A percentile compares a stretch with the other conserved stretches of the same genome.
Evolutionary conservation across 345 rosid species (phyloP).

Genomic region (Aegle marmelos): DNA sequence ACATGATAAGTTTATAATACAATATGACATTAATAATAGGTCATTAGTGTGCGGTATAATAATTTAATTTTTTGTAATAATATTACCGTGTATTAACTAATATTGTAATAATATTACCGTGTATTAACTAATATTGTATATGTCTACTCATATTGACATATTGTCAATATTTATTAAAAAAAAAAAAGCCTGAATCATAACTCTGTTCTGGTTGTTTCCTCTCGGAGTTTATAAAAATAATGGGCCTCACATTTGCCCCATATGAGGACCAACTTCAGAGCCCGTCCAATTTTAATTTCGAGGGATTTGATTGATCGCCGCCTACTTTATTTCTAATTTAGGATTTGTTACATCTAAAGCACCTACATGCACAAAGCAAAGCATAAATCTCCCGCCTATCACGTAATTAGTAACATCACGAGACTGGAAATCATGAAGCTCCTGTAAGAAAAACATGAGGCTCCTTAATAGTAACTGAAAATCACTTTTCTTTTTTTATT

Average conservation of each 20-base stretch:
- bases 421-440: not conserved
- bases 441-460: slow-evolving; percentile 42
- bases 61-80: too few species aligned
- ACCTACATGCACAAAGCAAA: not conserved
- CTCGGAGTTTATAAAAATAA: not conserved
- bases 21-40: too few species aligned
- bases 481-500: not conserved
- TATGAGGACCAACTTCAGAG: not conserved
- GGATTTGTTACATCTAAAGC: not conserved
- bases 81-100: too few species aligned
- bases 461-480: not conserved
- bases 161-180: too few species aligned
- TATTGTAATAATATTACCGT: too few species aligned
- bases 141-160: too few species aligned
- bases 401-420: slow-evolving; percentile 19
- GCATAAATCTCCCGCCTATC: slow-evolving; percentile 1
- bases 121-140: too few species aligned
- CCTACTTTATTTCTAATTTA: not conserved
- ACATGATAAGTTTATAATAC: too few species aligned
- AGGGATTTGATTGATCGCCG: not conserved
- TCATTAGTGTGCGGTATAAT: too few species aligned
- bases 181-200: too few species aligned
- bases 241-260: not conserved
- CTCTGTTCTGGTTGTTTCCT: not conserved
- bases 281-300: not conserved